Conservation (phyloP, 2,329 filamentous ascomycete genomes). For the Fusarium sp. region DNA sequence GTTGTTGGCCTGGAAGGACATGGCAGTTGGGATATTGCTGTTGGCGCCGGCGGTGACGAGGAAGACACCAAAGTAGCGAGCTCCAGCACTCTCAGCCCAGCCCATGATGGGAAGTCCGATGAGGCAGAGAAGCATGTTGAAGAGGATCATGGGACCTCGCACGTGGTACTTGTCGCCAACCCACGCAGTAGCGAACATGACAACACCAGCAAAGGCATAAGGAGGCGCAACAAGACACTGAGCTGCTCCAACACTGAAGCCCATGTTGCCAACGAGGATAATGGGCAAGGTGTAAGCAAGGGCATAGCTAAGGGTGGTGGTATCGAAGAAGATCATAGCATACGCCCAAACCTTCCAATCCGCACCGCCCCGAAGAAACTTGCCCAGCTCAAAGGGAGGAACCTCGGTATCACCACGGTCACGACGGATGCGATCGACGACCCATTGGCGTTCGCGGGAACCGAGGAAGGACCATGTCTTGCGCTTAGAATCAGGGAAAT, state of each 20-base stretch:
- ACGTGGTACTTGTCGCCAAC: constrained; percentile 75
- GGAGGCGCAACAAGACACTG: constrained; percentile 81
- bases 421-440: constrained; percentile 66
- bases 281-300: constrained; percentile 85
- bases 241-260: constrained; percentile 72
- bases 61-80: constrained; percentile 82
- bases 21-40: constrained; percentile 78
- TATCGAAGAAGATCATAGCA: constrained; percentile 71
- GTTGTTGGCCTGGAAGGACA: constrained; percentile 90
- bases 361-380: constrained; percentile 61
- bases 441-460: constrained; percentile 64
- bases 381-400: constrained; percentile 64
- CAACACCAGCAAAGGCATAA: constrained; percentile 73
- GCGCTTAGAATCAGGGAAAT: constrained; percentile 71
- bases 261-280: constrained; percentile 74
- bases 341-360: constrained; percentile 74
- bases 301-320: constrained; percentile 79
- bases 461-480: constrained; percentile 67
- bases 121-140: constrained; percentile 75
- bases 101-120: constrained; percentile 81
- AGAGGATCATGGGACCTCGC: constrained; percentile 74
- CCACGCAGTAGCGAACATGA: constrained; percentile 72
- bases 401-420: constrained; percentile 70
- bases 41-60: constrained; percentile 82
- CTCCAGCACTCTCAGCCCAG: constrained; percentile 67